These are phyloP conservation scores for Monosporascus sp. DNA, from an alignment of 2,329 filamentous ascomycete genomes.

Conservation along the genomic window DNA sequence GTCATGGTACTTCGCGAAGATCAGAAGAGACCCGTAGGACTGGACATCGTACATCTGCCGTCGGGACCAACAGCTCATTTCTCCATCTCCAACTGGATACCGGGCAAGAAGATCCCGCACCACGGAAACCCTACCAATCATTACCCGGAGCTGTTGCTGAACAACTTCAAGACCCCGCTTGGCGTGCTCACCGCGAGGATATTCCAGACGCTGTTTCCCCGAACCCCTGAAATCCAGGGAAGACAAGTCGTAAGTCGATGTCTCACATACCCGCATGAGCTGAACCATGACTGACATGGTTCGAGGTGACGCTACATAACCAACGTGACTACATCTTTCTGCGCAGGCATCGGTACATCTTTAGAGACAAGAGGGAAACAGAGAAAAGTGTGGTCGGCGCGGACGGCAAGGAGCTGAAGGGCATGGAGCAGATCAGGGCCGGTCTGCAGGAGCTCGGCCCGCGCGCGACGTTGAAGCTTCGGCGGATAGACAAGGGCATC, in stretches of 20 bases:
- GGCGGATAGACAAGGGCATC: conserved; percentile 87
- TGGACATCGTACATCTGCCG: conserved; percentile 82
- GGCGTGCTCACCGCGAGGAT: conserved; percentile 83
- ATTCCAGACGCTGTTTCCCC: conserved; percentile 75
- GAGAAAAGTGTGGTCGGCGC: conserved; percentile 81
- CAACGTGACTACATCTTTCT: conserved; percentile 96
- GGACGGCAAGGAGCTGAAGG: conserved; percentile 78
- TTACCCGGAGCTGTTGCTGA: conserved; percentile 83
- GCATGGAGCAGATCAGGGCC: conserved; percentile 78
- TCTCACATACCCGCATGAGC: conserved; percentile 48
- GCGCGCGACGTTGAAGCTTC: conserved; percentile 71
- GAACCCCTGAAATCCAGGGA: conserved; percentile 75
- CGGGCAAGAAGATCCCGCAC: conserved; percentile 80
- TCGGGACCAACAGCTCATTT: conserved; percentile 90
- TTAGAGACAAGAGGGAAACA: conserved; percentile 78
- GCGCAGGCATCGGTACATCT: conserved; percentile 83
- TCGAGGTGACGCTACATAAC: conserved; percentile 52
- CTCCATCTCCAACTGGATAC: conserved; percentile 82
- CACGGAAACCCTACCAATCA: conserved; percentile 86
- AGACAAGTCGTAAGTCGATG: conserved; percentile 88
- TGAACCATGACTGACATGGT: too few relatives aligned
- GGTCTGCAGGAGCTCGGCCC: conserved; percentile 90
- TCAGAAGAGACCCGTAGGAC: conserved; percentile 73
- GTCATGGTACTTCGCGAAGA: conserved; percentile 86
- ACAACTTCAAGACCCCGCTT: conserved; percentile 91